These are phyloP conservation scores for Paracoccidioides brasiliensis DNA, from an alignment of 2,329 filamentous ascomycete species.

Conservation along the genomic window DNA sequence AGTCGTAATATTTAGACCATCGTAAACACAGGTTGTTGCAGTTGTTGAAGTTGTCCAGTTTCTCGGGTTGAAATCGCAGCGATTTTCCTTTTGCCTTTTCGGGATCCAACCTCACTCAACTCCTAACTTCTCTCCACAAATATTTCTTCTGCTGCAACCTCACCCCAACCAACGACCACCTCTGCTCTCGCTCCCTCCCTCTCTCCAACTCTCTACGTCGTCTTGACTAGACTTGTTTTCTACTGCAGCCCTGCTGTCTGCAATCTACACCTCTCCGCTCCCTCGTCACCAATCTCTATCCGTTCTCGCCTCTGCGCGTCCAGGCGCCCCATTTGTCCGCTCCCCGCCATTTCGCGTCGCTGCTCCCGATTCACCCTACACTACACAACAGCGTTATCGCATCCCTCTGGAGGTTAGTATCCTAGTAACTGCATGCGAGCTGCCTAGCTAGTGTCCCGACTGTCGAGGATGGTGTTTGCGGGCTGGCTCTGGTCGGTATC, in stretches of 20 bases:
- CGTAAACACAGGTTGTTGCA: too few species aligned
- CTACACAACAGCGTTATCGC: neutral
- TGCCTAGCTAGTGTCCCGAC: neutral
- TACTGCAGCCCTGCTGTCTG: too few species aligned
- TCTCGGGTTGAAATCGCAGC: too few species aligned
- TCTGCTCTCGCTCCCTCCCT: neutral
- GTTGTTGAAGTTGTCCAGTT: too few species aligned
- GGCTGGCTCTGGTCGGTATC: constrained; percentile 19
- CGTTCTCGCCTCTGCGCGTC: neutral
- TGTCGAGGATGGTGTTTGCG: constrained; percentile 30
- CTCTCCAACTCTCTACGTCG: neutral
- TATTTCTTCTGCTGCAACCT: neutral
- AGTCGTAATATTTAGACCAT: too few species aligned
- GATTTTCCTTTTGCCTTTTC: too few species aligned
- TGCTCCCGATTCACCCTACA: neutral
- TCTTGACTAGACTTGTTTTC: too few species aligned
- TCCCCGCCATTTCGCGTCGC: constrained; percentile 3
- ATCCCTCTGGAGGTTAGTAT: neutral
- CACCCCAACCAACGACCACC: neutral
- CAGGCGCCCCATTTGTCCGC: neutral
- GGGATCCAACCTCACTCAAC: neutral
- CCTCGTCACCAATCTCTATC: neutral
- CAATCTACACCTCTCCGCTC: too few species aligned
- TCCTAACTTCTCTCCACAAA: neutral
- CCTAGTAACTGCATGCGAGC: constrained; percentile 1